Evolutionary conservation across 2,329 filamentous ascomycete genomes (phyloP), one percentile per base, ranked within the genome.

Genomic region (Penicillium sp.): DNA sequence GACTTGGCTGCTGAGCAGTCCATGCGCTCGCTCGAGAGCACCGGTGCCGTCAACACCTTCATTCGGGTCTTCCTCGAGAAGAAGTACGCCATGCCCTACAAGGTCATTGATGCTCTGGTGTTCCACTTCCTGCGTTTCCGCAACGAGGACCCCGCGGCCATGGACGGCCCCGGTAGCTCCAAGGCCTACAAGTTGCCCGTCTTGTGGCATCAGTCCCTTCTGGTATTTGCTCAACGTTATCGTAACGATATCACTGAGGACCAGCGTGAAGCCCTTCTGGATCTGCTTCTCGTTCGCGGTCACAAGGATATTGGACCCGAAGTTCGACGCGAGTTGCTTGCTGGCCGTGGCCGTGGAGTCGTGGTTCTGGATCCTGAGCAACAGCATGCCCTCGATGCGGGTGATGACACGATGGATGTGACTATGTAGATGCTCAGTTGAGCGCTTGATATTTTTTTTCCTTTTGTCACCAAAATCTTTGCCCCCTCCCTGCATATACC

Each of bases 61-160:
- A 96, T 99, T 79, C 92, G 92, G 73, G 88, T 92, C 0, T 84
- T 99, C 40, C 82, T 99, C 4, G 94, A 97, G 78, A 99, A 99
- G 85, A 96, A 96, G 74, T 98, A 99, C 70, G 95, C 95, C 0
- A 82, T 99, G 11, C 95, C 94, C 0, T 97, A 91, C 80, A 94
- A 96, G 78, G 94, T 97, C 57, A 88, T 99, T 53, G 95, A 99
- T 70, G 89, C 93, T 1, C 82, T 98, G 1, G 95, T 99, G 10
- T 98, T 98, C 81, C 94, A 99, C 78, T 99, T 99, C 78, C 78
- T 98, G 64, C 89, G 95, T 16, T 97, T 97, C 81, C 85, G 91
- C 37, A 90, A 85, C 56, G 84, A 86, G 28, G 88, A 81, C 55
- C 81, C 81, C 4, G 81, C 85, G 35, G 80, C 82, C 10, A 81